Conservation (phyloP, 1,284 basidiomycete genomes). For the Boletellus deceptivus region DNA sequence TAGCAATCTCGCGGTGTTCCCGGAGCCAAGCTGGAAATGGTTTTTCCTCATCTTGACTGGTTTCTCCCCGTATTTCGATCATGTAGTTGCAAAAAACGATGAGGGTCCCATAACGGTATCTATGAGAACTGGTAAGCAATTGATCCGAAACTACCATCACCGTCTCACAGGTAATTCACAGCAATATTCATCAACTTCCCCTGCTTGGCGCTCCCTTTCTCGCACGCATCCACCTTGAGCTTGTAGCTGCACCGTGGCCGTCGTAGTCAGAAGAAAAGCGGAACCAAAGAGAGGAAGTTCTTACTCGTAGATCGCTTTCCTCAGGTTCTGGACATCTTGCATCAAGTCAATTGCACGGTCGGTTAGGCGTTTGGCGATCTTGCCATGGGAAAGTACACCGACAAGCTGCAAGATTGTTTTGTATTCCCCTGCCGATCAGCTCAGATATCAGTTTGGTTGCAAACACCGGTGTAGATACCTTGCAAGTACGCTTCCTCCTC, state of each 20-base stretch:
- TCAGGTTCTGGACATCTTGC: conserved; percentile 93
- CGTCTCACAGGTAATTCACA: conserved; percentile 79
- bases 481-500: conserved; percentile 86
- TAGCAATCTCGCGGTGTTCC: conserved; percentile 82
- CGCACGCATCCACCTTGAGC: conserved; percentile 81
- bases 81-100: conserved; percentile 97
- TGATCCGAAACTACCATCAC: conserved; percentile 4
- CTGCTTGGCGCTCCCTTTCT: conserved; percentile 76
- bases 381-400: conserved; percentile 83
- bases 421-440: conserved; percentile 76
- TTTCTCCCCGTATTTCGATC: conserved; percentile 67
- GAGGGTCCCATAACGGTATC: conserved; percentile 85
- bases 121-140: conserved; percentile 26
- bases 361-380: conserved; percentile 89
- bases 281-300: conserved; percentile 18
- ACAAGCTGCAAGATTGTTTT: conserved; percentile 95
- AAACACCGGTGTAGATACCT: conserved; percentile 44
- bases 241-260: conserved; percentile 65
- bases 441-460: not conserved
- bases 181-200: conserved; percentile 71
- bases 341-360: conserved; percentile 88
- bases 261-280: conserved; percentile 2
- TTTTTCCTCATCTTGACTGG: conserved; percentile 38
- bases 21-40: conserved; percentile 83
- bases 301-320: conserved; percentile 90